A percentile compares a stretch with the other conserved stretches of the same genome.
Conservation (phyloP, 768 basidiomycete species). For the Mycena galericulata region DNA sequence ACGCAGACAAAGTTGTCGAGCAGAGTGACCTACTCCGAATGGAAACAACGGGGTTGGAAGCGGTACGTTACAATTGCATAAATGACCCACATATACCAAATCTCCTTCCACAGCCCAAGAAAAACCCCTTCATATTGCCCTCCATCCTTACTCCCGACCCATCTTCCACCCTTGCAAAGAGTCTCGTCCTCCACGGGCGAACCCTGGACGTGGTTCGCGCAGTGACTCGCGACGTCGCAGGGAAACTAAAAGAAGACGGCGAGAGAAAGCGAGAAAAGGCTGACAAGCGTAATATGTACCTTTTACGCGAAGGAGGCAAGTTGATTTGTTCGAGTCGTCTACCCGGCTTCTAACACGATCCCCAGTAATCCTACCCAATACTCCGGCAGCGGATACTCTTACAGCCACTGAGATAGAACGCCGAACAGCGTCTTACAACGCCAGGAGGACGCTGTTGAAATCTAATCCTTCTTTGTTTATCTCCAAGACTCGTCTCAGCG, state of each 20-base stretch:
- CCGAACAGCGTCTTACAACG: constrained; percentile 86
- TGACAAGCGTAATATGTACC: constrained; percentile 96
- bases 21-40: constrained; percentile 79
- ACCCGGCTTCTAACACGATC: constrained; percentile 12
- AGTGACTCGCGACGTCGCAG: constrained; percentile 90
- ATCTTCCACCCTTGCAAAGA: constrained; percentile 83
- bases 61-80: constrained; percentile 37
- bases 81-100: neutral
- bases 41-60: constrained; percentile 67
- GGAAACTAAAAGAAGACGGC: constrained; percentile 88
- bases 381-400: constrained; percentile 80
- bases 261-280: constrained; percentile 88
- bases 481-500: constrained; percentile 92
- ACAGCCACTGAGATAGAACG: constrained; percentile 85
- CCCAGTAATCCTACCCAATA: constrained; percentile 90
- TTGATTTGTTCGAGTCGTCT: constrained; percentile 15
- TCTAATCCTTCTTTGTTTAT: constrained; percentile 95
- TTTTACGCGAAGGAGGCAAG: constrained; percentile 95
- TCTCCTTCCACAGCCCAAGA: constrained; percentile 59
- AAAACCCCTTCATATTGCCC: constrained; percentile 88
- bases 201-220: constrained; percentile 93
- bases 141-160: constrained; percentile 96
- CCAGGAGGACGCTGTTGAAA: constrained; percentile 84
- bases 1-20: constrained; percentile 86
- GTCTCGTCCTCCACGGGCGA: constrained; percentile 90